These are phyloP conservation scores for Anthracocystis setariae DNA, from an alignment of 1,284 basidiomycete species.

Conservation along the genomic window DNA sequence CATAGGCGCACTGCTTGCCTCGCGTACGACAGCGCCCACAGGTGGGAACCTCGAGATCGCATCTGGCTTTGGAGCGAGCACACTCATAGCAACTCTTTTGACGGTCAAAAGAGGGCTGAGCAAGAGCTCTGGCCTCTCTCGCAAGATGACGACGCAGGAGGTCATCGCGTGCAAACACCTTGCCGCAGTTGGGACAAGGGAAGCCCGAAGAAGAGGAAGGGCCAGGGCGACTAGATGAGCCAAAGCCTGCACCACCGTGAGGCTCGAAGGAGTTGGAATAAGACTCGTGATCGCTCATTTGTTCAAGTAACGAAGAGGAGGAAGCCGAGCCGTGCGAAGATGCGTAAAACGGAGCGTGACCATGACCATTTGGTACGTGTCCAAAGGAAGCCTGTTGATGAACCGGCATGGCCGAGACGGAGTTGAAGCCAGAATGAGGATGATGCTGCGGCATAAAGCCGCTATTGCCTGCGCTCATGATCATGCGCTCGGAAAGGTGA, in stretches of 20 bases:
- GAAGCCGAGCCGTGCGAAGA: conserved; percentile 47
- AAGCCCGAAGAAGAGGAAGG: conserved; percentile 46
- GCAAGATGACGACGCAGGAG: conserved; percentile 55
- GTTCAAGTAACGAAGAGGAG: conserved; percentile 41
- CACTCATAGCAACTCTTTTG: conserved; percentile 63
- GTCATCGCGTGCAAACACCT: conserved; percentile 55
- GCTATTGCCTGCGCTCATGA: conserved; percentile 27
- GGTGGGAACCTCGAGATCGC: conserved; percentile 60
- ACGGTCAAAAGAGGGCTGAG: conserved; percentile 56
- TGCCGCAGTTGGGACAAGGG: conserved; percentile 56
- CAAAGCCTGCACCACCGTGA: conserved; percentile 24
- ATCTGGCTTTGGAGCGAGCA: conserved; percentile 58
- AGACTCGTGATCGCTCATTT: conserved; percentile 46
- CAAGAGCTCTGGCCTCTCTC: conserved; percentile 51
- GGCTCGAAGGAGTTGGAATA: conserved; percentile 41
- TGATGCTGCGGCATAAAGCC: conserved; percentile 17
- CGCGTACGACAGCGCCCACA: conserved; percentile 59
- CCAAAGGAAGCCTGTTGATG: conserved; percentile 22
- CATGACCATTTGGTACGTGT: conserved; percentile 14
- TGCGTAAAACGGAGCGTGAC: conserved; percentile 24
- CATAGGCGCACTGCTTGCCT: conserved; percentile 58
- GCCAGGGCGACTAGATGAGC: conserved; percentile 19
- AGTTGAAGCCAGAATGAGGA: conserved; percentile 15
- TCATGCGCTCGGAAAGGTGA: neutral
- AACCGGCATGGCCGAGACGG: conserved; percentile 27